Base-by-base conservation (phyloP, 2,329 filamentous ascomycete species). In the Scopulariopsis brevicaulis region DNA sequence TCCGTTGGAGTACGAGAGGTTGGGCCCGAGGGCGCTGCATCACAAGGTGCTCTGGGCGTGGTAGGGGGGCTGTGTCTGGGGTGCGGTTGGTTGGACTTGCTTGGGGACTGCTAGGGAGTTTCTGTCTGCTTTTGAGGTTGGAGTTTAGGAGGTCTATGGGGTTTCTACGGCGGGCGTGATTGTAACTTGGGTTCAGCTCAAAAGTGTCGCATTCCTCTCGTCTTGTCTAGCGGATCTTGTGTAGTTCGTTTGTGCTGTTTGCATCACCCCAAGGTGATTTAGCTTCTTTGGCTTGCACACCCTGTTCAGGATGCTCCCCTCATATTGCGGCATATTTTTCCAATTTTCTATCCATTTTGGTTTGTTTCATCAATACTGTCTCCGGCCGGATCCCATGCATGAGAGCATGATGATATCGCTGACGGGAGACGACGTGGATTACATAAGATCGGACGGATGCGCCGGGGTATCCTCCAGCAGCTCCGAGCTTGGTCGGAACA, bases 1-100 rank as follows among this genome's bases (percentile, higher is more conserved):
- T 15, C 82, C 84, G 53, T 78, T 87, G 65, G 93, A 97, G 77
- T 96, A 93, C 72, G 91, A 96, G 74, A 82, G 90, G 60, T 70
- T 96, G 57, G 93, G 92, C 3, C 81, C 84, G 60, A 82, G 94
- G 66, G 80, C 93, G 60, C 74, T 99, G 69, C 90, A 91, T 63
- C 89, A 94, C 72, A 96, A 95, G 77, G 81, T 85, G 58, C 73
- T 84, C 50, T 84, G 81, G 81, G 77, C 80, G 60, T 84, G 79
- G 78, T 82, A 71, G 58, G 58, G 4, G 35, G 14, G 22, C 14
- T 15, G 46, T 22, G 6, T 22, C 43, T 22, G n/a, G 12, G 40
- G 15, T 51, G 3, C 24, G n/a, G 18, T 37, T 54, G 22, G 46
- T 2, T 48, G 20, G n/a, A n/a, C 18, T 24, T 50, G 46, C 18